Conservation (phyloP, 2,329 filamentous ascomycete genomes). For the Didymella glomerata region DNA sequence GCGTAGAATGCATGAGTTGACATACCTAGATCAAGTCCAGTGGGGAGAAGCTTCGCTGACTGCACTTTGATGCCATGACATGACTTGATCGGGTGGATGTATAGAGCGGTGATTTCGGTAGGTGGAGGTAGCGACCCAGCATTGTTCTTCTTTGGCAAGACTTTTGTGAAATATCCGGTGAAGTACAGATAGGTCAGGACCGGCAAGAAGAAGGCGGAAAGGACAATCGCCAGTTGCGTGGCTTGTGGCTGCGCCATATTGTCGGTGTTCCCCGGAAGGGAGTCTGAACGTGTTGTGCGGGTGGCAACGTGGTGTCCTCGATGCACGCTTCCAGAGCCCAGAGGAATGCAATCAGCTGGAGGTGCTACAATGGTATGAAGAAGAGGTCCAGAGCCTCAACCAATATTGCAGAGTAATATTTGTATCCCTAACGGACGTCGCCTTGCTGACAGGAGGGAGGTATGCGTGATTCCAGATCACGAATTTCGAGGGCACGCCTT, state of each 20-base stretch:
- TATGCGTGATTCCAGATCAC: conserved; percentile 8
- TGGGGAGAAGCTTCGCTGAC: conserved; percentile 60
- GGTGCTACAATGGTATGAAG: neutral
- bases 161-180: conserved; percentile 31
- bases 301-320: conserved; percentile 5
- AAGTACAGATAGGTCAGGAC: conserved; percentile 44
- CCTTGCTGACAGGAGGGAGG: conserved; percentile 10
- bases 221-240: conserved; percentile 36
- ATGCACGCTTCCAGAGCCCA: conserved; percentile 11
- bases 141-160: conserved; percentile 20
- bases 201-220: conserved; percentile 42
- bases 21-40: conserved; percentile 64
- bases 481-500: neutral
- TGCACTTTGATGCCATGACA: conserved; percentile 68
- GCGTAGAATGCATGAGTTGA: neutral
- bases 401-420: conserved; percentile 18
- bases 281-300: conserved; percentile 1
- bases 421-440: conserved; percentile 4
- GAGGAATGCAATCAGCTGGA: conserved; percentile 16
- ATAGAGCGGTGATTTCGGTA: conserved; percentile 58
- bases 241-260: conserved; percentile 38
- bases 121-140: conserved; percentile 46
- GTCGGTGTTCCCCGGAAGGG: neutral
- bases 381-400: conserved; percentile 8
- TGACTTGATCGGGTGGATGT: conserved; percentile 72